These are phyloP conservation scores for Lentinula sp. DNA, from an alignment of 768 basidiomycete species.

Conservation along the genomic window DNA sequence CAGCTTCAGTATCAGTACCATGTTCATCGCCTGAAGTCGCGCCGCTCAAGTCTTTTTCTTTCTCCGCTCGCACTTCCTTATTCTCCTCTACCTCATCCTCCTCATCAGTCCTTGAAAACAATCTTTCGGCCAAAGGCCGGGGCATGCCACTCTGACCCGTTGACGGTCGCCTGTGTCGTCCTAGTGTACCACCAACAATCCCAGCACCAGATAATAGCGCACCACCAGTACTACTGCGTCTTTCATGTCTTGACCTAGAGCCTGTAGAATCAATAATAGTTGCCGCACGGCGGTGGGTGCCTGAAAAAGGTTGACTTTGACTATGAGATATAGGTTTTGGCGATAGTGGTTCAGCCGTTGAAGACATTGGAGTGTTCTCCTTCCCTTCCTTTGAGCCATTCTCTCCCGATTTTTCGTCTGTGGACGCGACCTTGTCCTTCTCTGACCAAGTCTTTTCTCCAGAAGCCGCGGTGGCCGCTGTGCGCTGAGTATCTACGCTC, in stretches of 20 bases:
- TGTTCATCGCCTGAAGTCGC: slow-evolving; percentile 29
- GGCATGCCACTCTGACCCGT: slow-evolving; percentile 47
- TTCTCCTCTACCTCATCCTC: slow-evolving; percentile 37
- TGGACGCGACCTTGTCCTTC: slow-evolving; percentile 21
- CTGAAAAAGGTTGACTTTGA: slow-evolving; percentile 33
- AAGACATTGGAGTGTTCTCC: slow-evolving; percentile 18
- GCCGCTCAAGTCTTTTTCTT: slow-evolving; percentile 19
- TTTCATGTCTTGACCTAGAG: slow-evolving; percentile 51
- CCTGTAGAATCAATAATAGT: slow-evolving; percentile 70
- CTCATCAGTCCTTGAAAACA: slow-evolving; percentile 47
- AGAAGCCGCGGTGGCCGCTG: slow-evolving; percentile 12
- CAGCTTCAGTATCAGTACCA: slow-evolving; percentile 41
- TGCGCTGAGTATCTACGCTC: neutral
- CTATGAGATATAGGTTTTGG: slow-evolving; percentile 25
- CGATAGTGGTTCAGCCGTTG: slow-evolving; percentile 11
- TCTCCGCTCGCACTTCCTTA: slow-evolving; percentile 22
- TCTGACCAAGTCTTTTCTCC: slow-evolving; percentile 19
- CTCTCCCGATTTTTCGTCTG: slow-evolving; percentile 15
- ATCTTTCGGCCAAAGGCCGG: slow-evolving; percentile 32
- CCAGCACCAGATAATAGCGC: slow-evolving; percentile 33
- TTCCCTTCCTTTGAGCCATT: slow-evolving; percentile 15
- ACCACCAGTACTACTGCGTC: slow-evolving; percentile 73
- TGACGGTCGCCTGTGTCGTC: slow-evolving; percentile 65
- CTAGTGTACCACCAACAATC: slow-evolving; percentile 48
- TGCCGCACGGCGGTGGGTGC: slow-evolving; percentile 66